Evolutionary conservation across 371 early-diverging fungal genomes (phyloP).

Genomic region (Zopfochytrium polystomum): DNA sequence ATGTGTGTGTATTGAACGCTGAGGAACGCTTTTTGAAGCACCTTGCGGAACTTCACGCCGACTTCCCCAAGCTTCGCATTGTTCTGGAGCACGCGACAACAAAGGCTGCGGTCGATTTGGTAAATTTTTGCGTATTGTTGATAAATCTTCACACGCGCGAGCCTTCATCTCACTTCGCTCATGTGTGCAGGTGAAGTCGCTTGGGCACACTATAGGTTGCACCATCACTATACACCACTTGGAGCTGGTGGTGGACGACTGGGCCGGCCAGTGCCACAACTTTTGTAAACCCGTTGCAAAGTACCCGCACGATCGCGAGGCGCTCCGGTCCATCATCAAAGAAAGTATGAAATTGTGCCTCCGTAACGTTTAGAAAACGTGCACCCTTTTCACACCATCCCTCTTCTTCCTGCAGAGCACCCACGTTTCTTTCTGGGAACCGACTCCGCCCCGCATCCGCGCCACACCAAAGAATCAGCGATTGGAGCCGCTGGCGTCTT

Average conservation of each 20-base stretch:
- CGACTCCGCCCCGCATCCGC: conserved; percentile 95
- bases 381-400: background rate
- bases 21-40: conserved; percentile 89
- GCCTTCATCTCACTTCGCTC: background rate
- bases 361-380: background rate
- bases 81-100: conserved; percentile 97
- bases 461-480: conserved; percentile 79
- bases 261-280: conserved; percentile 93
- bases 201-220: conserved; percentile 89
- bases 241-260: conserved; percentile 88
- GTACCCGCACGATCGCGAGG: conserved; percentile 86
- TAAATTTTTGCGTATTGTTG: conserved; percentile 32
- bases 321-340: conserved; percentile 79
- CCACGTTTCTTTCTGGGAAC: conserved; percentile 96
- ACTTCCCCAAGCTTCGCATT: conserved; percentile 90
- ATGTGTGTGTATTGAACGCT: conserved; percentile 92
- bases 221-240: conserved; percentile 93
- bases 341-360: conserved; percentile 60
- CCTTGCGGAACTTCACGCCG: conserved; percentile 75
- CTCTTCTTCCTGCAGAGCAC: conserved; percentile 69
- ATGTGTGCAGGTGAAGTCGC: conserved; percentile 52
- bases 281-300: conserved; percentile 99
- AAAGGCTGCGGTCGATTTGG: conserved; percentile 83
- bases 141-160: too few species aligned
- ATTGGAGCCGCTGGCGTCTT: conserved; percentile 83